Conservation (phyloP, 495 filamentous ascomycete species). For the Venustampulla echinocandica region DNA sequence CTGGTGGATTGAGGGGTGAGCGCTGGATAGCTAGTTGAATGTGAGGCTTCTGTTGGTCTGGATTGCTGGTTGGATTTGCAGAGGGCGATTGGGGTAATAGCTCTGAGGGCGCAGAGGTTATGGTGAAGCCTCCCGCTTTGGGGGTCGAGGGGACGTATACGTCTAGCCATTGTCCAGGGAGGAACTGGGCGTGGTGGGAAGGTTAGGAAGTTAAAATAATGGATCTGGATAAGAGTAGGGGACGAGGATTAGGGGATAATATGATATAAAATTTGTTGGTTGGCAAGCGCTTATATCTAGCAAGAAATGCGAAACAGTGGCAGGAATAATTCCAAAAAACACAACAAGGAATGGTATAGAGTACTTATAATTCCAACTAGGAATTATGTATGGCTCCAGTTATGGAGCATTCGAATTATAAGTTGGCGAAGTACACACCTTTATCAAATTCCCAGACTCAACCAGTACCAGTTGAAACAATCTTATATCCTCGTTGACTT, state of each 20-base stretch:
- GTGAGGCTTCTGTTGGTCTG: too few relatives aligned
- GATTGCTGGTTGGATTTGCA: constrained; percentile 71
- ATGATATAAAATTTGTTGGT: constrained; percentile 19
- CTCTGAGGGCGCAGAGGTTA: constrained; percentile 61
- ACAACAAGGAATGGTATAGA: too few relatives aligned
- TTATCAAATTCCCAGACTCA: constrained; percentile 14
- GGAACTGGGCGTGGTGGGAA: constrained; percentile 41
- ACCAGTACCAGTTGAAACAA: constrained; percentile 38
- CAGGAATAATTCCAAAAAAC: too few relatives aligned
- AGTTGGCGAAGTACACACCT: constrained; percentile 25
- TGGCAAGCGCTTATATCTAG: too few relatives aligned
- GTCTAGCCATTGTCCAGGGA: constrained; percentile 89
- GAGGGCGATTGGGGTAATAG: constrained; percentile 23
- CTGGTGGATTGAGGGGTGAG: constrained; percentile 56
- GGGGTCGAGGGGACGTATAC: constrained; percentile 57
- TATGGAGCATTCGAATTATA: too few relatives aligned
- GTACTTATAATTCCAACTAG: too few relatives aligned
- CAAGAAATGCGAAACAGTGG: too few relatives aligned
- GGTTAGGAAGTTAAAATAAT: background rate
- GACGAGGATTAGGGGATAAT: background rate
- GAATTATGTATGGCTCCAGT: too few relatives aligned
- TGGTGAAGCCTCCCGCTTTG: constrained; percentile 76
- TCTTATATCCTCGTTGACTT: constrained; percentile 40
- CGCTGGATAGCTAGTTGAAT: constrained; percentile 69
- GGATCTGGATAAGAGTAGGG: background rate